Evolutionary conservation across 345 rosid genomes (phyloP), one percentile per base, ranked within the genome.

Genomic region (Eucalyptus camaldulensis): DNA sequence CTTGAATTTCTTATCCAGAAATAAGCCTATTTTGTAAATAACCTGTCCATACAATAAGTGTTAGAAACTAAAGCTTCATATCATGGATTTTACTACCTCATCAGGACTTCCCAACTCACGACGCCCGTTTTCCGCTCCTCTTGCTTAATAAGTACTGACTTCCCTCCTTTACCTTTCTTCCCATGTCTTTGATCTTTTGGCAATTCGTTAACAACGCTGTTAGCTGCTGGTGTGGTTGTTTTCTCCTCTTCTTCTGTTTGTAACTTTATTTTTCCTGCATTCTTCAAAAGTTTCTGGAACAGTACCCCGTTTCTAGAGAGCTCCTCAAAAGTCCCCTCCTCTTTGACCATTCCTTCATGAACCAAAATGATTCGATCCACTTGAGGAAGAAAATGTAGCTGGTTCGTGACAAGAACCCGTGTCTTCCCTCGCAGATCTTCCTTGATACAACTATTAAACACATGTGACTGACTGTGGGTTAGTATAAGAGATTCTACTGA

Each of bases 111-210:
- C 98, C 96, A 95, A 91, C 97, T 95, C 90, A 96, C 90, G 83
- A 95, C 95, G 90, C 99, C 98, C 29, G 96, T 97, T 95, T 97
- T 99, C 54, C 98, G 94, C 86, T 96, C 99, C 94, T 97, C 99
- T 92, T 94, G 96, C 94, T 95, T 97, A 89, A 96, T 92, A 89
- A 97, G 98, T 86, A 95, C 93, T 24, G 96, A 95, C 90, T 95
- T 97, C 89, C 94, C 92, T 87, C 92, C 93, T 92, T 90, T 96
- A 69, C 94, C 93, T 92, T 90, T 93, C 91, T 91, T 94, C 40
- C 81, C 69, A 88, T 87, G 56, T 27, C 88, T 89, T 60, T 80
- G 85, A 89, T 90, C 88, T 90, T 86, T 93, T 88, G 51, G 44
- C 7, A 89, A 90, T 81, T 90, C 89, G 40, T 53, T 86, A 19